phyloP scores from a whole-genome alignment of 768 basidiomycete genomes.

The Roridomyces roridus region DNA sequence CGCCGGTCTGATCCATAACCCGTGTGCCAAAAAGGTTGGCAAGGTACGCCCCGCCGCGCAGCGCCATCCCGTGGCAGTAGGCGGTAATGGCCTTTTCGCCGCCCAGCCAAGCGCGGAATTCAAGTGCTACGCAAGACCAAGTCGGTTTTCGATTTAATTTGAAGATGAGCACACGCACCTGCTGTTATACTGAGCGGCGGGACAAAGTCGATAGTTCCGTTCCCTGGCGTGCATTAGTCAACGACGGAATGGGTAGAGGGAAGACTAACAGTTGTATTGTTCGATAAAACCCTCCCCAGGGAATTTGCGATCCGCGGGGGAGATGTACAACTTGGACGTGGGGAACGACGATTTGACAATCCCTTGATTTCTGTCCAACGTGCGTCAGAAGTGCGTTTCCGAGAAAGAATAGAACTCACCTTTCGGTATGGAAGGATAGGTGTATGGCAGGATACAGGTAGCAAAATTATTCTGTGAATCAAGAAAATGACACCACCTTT shows the following conservation, averaged over 20 bases:
- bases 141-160: not conserved
- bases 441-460: no score
- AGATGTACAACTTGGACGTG: conserved; percentile 57
- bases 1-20: conserved; percentile 61
- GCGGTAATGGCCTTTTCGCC: conserved; percentile 75
- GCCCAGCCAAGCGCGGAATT: conserved; percentile 76
- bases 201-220: conserved; percentile 63
- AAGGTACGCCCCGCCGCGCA: conserved; percentile 66
- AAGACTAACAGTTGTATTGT: conserved; percentile 56
- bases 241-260: not conserved
- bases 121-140: conserved; percentile 54
- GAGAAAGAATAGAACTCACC: conserved; percentile 20
- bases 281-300: conserved; percentile 46
- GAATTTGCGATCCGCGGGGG: conserved; percentile 46
- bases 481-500: no score
- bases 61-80: conserved; percentile 74
- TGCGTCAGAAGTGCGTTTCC: not conserved
- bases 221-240: conserved; percentile 52
- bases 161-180: conserved; percentile 41
- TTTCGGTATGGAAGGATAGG: no score
- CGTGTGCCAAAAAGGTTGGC: conserved; percentile 65
- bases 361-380: conserved; percentile 60
- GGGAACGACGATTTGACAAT: conserved; percentile 65
- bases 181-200: conserved; percentile 59
- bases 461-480: no score